A percentile compares a stretch with the other conserved stretches of the same genome.
Conservation (phyloP, 148 eudicot genomes). For the Amaranthus palmeri region DNA sequence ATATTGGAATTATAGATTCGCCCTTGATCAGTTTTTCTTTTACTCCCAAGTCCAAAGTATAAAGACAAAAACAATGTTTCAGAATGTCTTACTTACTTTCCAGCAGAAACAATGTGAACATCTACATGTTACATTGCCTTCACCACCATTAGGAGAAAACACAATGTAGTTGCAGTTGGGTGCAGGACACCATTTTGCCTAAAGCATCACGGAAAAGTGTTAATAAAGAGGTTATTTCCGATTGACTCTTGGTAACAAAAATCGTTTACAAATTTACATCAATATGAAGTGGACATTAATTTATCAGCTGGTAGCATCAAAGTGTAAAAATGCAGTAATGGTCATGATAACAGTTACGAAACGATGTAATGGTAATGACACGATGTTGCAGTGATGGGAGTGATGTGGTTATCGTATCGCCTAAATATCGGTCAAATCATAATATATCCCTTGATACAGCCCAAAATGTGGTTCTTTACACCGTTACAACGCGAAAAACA, state of each 20-base stretch:
- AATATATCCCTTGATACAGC: too few species aligned
- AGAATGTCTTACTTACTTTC: slow-evolving; percentile 43
- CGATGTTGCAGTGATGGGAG: too few species aligned
- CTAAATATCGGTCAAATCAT: too few species aligned
- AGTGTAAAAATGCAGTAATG: not conserved
- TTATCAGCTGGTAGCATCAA: not conserved
- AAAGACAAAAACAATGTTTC: not conserved
- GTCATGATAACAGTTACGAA: too few species aligned
- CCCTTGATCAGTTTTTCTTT: too few species aligned
- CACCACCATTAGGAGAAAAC: slow-evolving; percentile 35
- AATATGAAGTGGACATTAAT: not conserved
- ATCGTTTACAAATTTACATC: not conserved
- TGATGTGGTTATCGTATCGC: too few species aligned
- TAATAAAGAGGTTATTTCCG: not conserved
- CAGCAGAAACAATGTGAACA: slow-evolving; percentile 69
- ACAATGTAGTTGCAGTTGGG: slow-evolving; percentile 68
- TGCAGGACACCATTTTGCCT: slow-evolving; percentile 89
- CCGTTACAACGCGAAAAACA: too few species aligned
- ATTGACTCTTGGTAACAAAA: too few species aligned
- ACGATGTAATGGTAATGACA: too few species aligned
- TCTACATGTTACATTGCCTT: slow-evolving; percentile 48
- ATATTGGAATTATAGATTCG: too few species aligned
- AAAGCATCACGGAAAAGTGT: not conserved
- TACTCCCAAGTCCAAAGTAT: too few species aligned
- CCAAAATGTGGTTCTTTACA: too few species aligned